Percentiles rank a stretch among this genome's conserved stretches.
These are phyloP conservation scores for Penicillium malachiteum DNA, from an alignment of 495 filamentous ascomycete genomes.

Conservation along the genomic window DNA sequence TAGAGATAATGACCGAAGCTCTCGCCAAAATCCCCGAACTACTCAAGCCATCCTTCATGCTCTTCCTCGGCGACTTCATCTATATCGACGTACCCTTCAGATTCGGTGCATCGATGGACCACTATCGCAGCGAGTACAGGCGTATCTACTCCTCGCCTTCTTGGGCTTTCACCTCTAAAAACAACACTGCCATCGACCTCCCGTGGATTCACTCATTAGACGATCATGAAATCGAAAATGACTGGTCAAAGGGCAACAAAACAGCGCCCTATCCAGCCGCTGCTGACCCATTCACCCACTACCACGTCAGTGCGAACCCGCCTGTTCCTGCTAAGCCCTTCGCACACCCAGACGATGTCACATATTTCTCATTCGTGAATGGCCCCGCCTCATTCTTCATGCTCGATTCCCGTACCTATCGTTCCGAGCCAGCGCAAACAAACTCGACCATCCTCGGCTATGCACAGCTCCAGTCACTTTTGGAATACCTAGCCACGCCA, in stretches of 20 bases:
- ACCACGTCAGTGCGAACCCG: conserved; percentile 82
- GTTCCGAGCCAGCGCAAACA: conserved; percentile 58
- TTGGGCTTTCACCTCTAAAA: conserved; percentile 61
- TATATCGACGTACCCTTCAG: conserved; percentile 89
- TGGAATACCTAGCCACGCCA: conserved; percentile 68
- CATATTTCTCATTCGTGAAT: conserved; percentile 83
- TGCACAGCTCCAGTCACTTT: conserved; percentile 73
- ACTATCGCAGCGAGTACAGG: conserved; percentile 88
- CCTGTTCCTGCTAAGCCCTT: conserved; percentile 50
- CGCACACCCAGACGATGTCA: conserved; percentile 52
- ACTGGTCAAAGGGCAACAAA: conserved; percentile 72
- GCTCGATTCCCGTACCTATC: conserved; percentile 87
- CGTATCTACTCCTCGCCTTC: conserved; percentile 91
- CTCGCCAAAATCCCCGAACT: conserved; percentile 63
- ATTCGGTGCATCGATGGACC: conserved; percentile 66
- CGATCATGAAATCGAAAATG: conserved; percentile 94
- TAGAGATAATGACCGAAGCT: conserved; percentile 58
- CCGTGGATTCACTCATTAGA: conserved; percentile 97
- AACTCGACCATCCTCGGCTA: conserved; percentile 84
- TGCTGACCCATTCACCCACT: conserved; percentile 82
- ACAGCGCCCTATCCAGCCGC: conserved; percentile 72
- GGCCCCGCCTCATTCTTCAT: conserved; percentile 94
- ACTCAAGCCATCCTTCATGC: conserved; percentile 74
- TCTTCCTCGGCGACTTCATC: conserved; percentile 98
- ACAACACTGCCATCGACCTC: conserved; percentile 51